Conservation (phyloP, 1,139 yeast species). For the Pichia inconspicua region DNA sequence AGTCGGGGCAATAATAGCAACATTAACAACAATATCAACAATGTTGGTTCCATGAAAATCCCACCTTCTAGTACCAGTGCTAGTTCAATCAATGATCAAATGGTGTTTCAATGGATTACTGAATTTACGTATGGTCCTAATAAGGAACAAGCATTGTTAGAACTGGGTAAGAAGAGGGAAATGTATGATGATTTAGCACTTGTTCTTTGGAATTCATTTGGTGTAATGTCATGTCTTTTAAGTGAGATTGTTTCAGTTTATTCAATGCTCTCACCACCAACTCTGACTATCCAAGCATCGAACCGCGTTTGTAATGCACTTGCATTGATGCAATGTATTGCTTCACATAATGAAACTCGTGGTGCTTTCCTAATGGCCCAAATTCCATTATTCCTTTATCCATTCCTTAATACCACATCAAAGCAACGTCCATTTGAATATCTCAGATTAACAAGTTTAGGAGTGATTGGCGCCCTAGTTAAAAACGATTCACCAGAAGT, state of each 20-base stretch:
- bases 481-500: constrained; percentile 96
- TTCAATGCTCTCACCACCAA: constrained; percentile 83
- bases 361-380: constrained; percentile 81
- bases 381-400: constrained; percentile 84
- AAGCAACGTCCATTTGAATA: constrained; percentile 92
- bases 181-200: constrained; percentile 90
- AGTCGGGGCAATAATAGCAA: not conserved
- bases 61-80: not conserved
- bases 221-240: constrained; percentile 86
- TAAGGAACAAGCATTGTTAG: constrained; percentile 85
- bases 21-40: not conserved
- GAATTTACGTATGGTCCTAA: constrained; percentile 86
- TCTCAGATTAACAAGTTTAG: constrained; percentile 82
- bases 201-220: constrained; percentile 92
- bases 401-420: constrained; percentile 86
- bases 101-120: constrained; percentile 83
- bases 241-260: constrained; percentile 89
- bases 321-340: constrained; percentile 92
- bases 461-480: constrained; percentile 94
- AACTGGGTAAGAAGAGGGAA: constrained; percentile 88
- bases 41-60: no score
- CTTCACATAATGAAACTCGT: constrained; percentile 88
- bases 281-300: constrained; percentile 75
- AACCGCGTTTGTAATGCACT: constrained; percentile 94
- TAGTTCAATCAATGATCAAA: constrained; percentile 63